Evolutionary conservation across 805 yeast species (phyloP).

Genomic region (Ogataea henricii): DNA sequence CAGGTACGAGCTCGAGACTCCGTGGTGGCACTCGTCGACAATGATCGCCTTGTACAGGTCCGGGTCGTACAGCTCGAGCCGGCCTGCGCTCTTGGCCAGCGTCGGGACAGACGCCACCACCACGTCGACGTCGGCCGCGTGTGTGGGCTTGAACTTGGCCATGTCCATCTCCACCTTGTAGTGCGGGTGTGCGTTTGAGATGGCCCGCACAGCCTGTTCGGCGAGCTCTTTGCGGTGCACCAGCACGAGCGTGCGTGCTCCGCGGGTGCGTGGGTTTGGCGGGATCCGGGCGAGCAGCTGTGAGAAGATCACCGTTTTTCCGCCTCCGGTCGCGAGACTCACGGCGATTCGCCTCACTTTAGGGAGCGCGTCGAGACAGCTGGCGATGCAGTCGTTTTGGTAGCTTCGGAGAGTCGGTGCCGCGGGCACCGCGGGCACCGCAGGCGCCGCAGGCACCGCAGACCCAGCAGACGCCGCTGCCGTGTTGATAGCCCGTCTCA

Average conservation of each 20-base stretch:
- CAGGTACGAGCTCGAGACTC: slow-evolving; percentile 69
- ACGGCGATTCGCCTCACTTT: slow-evolving; percentile 64
- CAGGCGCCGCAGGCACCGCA: no score
- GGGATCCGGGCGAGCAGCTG: slow-evolving; percentile 48
- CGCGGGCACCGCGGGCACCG: no score
- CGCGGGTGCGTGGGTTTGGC: slow-evolving; percentile 27
- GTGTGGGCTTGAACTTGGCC: slow-evolving; percentile 51
- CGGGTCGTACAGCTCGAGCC: slow-evolving; percentile 59
- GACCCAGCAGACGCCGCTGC: not conserved
- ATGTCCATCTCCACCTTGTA: slow-evolving; percentile 65
- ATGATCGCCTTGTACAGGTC: slow-evolving; percentile 68
- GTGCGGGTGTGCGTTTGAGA: slow-evolving; percentile 50
- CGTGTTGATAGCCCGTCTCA: not conserved
- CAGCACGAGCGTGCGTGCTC: slow-evolving; percentile 54
- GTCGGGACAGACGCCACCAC: slow-evolving; percentile 79
- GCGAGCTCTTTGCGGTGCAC: slow-evolving; percentile 85
- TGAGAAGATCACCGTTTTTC: slow-evolving; percentile 82
- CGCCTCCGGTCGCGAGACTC: slow-evolving; percentile 91
- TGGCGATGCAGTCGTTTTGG: slow-evolving; percentile 68
- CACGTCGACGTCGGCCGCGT: slow-evolving; percentile 51
- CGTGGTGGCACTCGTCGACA: slow-evolving; percentile 92
- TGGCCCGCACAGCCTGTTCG: slow-evolving; percentile 60
- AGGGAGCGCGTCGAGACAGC: slow-evolving; percentile 51
- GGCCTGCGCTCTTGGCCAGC: slow-evolving; percentile 41
- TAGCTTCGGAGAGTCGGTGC: slow-evolving; percentile 40